Base-by-base conservation (phyloP, 1,284 basidiomycete genomes). In the Hemileia vastatrix region DNA sequence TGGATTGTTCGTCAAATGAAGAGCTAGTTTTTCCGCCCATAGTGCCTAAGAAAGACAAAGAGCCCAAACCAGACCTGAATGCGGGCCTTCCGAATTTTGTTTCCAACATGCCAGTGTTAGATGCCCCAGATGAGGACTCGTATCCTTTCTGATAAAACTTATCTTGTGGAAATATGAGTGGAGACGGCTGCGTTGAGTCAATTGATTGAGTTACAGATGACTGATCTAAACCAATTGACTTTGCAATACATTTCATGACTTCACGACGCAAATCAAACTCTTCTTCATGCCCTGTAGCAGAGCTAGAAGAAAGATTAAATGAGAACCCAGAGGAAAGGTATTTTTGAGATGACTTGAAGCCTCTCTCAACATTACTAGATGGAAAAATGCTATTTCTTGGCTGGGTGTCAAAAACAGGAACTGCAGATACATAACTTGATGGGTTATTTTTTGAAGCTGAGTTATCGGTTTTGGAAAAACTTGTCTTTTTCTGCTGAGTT, bases 191-290 rank as follows among this genome's bases (percentile, higher is more conserved):
- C 33, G 33, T 58, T 8, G 1, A 50, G 13, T 15, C 51, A 48
- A 58, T 47, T 58, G 31, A 19, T 44, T 43, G 56, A 58, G 33
- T 32, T 48, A 18, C 9, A 24, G 48, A 21, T 33, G 24, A 40
- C 68, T 95, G 93, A n/a, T 89, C 80, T 9, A 99, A 81, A 2
- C 94, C 94, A 62, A 99, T 97, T 3, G 91, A 95, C 75, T 93
- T 94, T 1, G 93, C 92, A 64, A 99, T 95, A 77, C 90, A 95
- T 3, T 87, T 86, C 87, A 98, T 92, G 33, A 99, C 91, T 67
- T 90, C 90, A 67, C 91, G 89, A 48, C 89, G 84, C 40, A 98
- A 82, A 71, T 96, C 89, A 71, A 95, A 93, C 47, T 87, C 84
- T 21, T 83, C 83, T 2, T 75, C 70, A 27, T n/a, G n/a, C n/a